Conservation (phyloP, 106 monocot genomes). For the Dendrobium officinale region DNA sequence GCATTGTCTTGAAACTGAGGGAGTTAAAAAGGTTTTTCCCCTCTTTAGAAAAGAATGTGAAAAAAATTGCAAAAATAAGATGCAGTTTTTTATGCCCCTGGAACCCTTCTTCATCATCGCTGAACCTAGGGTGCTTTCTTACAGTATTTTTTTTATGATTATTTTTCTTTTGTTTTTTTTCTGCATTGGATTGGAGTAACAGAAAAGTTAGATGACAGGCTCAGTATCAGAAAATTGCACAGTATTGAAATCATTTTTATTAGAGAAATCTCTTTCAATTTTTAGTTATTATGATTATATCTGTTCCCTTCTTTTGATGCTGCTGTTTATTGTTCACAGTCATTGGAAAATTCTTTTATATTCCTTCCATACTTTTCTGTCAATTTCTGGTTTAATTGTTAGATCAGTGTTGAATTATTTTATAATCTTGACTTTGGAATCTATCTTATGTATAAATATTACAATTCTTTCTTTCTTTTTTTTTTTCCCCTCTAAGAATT, state of each 20-base stretch:
- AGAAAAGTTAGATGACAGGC: background rate
- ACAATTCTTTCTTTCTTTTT: too few species aligned
- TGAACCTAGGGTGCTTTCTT: constrained; percentile 7
- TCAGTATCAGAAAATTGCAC: constrained; percentile 6
- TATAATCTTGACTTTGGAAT: too few species aligned
- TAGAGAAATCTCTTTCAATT: background rate
- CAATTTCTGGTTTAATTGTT: too few species aligned
- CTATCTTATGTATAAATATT: too few species aligned
- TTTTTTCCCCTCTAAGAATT: too few species aligned
- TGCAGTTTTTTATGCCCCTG: background rate
- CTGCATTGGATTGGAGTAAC: constrained; percentile 4
- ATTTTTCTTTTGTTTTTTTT: background rate
- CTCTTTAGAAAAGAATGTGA: constrained; percentile 6
- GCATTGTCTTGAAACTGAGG: background rate
- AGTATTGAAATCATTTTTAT: background rate
- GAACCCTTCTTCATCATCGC: background rate
- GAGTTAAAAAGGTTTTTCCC: background rate
- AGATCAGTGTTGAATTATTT: too few species aligned
- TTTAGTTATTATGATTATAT: background rate
- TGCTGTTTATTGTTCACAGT: too few species aligned
- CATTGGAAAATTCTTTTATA: too few species aligned
- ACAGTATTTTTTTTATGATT: background rate
- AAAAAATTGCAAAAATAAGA: constrained; percentile 8
- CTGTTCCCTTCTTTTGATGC: too few species aligned
- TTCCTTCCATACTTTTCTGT: too few species aligned